Evolutionary conservation across 345 rosid genomes (phyloP), one percentile per base, ranked within the genome.

Genomic region (Acer saccharum): DNA sequence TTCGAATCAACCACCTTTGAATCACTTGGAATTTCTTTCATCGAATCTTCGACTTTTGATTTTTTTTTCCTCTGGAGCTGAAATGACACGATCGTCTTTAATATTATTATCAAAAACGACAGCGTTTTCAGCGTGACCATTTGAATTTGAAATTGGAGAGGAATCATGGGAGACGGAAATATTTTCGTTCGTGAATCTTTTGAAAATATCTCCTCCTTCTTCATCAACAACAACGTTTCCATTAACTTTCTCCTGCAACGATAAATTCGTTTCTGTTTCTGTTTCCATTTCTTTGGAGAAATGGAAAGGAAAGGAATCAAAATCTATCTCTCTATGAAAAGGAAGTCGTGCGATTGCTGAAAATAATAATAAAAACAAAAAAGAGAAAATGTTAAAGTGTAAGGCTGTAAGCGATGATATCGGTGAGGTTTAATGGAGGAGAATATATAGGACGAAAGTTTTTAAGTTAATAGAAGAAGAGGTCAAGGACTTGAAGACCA

Each of bases 401-500:
- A n/a, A n/a, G n/a, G n/a, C n/a, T n/a, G n/a, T n/a, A 10, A 35
- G 79, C 74, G 77, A 1, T 13, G 78, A 73, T 13, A 69, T 71
- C 80, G 83, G 77, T 43, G 71, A 52, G 85, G 71, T 63, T 79
- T 75, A 32, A 66, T 54, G 77, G 75, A 44, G 43, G 68, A 66
- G 61, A 9, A 41, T 18, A 65, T 32, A 46, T 7, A 46, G 10
- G 50, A 58, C 35, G 35, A 10, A 6, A 63, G 48, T 60, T 71
- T 80, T 35, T 3, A 52, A 32, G 21, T 0, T 35, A 8, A 9
- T 6, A 25, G n/a, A 48, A 21, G 81, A 81, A 73, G 44, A 67
- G 52, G 83, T 84, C 83, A 81, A 25, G 74, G 60, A 66, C 62
- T 68, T 70, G 44, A 58, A 25, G 77, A 79, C 77, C 43, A 16